Base-by-base conservation (phyloP, 1,284 basidiomycete species). In the Irpex lacteus region DNA sequence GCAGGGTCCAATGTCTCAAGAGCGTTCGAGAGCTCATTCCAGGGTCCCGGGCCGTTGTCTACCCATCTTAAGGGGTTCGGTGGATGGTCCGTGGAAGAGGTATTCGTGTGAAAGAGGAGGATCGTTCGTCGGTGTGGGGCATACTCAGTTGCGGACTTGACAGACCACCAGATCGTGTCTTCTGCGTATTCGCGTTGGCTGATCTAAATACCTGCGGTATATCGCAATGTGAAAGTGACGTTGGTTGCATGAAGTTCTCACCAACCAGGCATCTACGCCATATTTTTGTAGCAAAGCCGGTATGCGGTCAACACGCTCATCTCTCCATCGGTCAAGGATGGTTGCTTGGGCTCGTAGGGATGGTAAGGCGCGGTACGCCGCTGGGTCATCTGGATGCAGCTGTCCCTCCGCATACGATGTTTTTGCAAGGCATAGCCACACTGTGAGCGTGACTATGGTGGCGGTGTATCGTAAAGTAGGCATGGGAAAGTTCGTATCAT, bases 131-230 rank as follows among this genome's bases (percentile, higher is more conserved):
- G 75, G 60, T 84, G 81, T 1, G 80, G 77, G 54, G 80, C 81
- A 72, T 80, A 83, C 57, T 78, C 79, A 2, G 81, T 82, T 5
- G 83, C 80, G 64, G 80, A 77, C 64, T 82, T 82, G 57, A 85
- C 74, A 7, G 83, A 80, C 77, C 80, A 80, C 79, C 83, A 85
- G 21, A 82, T 74, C 1, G 82, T 81, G 68, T 83, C 83, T 65
- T 85, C 84, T 1, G 82, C 83, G 67, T 85, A 81, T 67, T 86
- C 83, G 54, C 81, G 75, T 72, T 81, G 79, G 65, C 76, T 76
- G 68, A 85, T 76, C 82, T 83, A 65, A 36, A 38, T 32, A 4
- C 11, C 15, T 34, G 13, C n/a, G 54, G 19, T 19, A 36, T 18
- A 26, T 26, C 26, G 26, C 26, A 26, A 26, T 26, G 26, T 26